Evolutionary conservation across 352 stramenopile species (phyloP).

Genomic region (Phytophthora syringae): DNA sequence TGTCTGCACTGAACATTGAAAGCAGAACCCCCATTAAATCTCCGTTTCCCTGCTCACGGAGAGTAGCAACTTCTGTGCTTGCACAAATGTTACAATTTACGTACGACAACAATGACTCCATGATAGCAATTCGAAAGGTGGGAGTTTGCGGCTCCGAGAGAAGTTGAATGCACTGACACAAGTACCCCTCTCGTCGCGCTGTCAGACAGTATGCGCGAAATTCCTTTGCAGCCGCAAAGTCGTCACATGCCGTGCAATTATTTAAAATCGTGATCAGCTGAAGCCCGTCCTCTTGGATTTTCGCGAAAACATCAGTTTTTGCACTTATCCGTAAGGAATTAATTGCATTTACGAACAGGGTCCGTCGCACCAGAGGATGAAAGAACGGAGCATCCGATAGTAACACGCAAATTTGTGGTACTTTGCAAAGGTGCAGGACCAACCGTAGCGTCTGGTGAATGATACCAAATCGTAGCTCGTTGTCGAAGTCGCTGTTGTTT

Average conservation of each 20-base stretch:
- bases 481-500: not conserved
- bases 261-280: slow-evolving; percentile 7
- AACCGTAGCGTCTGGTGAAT: slow-evolving; percentile 12
- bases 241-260: not conserved
- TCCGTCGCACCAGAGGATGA: slow-evolving; percentile 13
- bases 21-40: slow-evolving; percentile 25
- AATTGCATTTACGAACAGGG: slow-evolving; percentile 18
- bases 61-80: slow-evolving; percentile 11
- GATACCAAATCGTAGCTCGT: slow-evolving; percentile 4
- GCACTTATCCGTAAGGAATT: slow-evolving; percentile 6
- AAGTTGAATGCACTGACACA: slow-evolving; percentile 16
- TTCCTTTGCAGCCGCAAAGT: not conserved
- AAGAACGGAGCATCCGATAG: slow-evolving; percentile 15
- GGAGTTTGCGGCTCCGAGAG: not conserved
- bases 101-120: slow-evolving; percentile 15
- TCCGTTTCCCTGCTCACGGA: slow-evolving; percentile 9
- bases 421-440: slow-evolving; percentile 3
- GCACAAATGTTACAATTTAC: slow-evolving; percentile 13
- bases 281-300: slow-evolving; percentile 6
- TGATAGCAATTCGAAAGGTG: not conserved
- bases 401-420: not conserved
- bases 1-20: not conserved
- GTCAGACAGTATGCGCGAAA: slow-evolving; percentile 13
- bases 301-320: not conserved
- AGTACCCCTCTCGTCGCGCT: slow-evolving; percentile 11